Evolutionary conservation across 257 asterid genomes (phyloP).

Genomic region (Solanum paucissectum): DNA sequence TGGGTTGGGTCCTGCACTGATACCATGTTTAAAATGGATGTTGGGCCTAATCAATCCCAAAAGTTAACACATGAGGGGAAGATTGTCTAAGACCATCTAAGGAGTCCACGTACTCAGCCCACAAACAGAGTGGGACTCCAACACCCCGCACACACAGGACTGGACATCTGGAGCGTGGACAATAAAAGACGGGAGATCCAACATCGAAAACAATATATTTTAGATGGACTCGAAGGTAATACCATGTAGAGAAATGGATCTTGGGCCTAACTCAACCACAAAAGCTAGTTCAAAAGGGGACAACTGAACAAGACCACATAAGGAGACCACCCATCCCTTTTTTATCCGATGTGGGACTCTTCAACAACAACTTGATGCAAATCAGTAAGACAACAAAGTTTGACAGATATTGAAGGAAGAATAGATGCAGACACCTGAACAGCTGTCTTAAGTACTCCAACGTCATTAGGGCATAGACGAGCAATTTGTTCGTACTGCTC

Average conservation of each 20-base stretch:
- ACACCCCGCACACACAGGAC: background rate
- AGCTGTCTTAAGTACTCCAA: slow-evolving; percentile 41
- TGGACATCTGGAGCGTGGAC: background rate
- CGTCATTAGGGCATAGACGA: slow-evolving; percentile 43
- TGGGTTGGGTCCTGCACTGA: background rate
- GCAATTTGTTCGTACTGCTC: slow-evolving; percentile 62
- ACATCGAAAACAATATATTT: background rate
- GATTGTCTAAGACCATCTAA: background rate
- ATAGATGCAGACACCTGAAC: slow-evolving; percentile 28
- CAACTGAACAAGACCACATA: background rate
- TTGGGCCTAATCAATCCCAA: background rate
- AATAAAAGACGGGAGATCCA: background rate
- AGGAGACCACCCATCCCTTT: background rate
- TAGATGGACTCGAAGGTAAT: background rate
- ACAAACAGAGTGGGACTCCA: background rate
- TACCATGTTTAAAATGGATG: background rate
- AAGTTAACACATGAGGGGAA: background rate
- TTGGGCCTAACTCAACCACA: background rate
- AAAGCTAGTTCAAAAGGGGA: background rate
- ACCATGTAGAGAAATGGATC: background rate
- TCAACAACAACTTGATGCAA: background rate
- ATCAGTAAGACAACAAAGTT: background rate
- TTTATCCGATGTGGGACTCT: background rate
- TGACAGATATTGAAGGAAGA: background rate
- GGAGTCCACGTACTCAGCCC: background rate